phyloP scores from a whole-genome alignment of 768 basidiomycete genomes.

The Hemileccinum rubropunctum region DNA sequence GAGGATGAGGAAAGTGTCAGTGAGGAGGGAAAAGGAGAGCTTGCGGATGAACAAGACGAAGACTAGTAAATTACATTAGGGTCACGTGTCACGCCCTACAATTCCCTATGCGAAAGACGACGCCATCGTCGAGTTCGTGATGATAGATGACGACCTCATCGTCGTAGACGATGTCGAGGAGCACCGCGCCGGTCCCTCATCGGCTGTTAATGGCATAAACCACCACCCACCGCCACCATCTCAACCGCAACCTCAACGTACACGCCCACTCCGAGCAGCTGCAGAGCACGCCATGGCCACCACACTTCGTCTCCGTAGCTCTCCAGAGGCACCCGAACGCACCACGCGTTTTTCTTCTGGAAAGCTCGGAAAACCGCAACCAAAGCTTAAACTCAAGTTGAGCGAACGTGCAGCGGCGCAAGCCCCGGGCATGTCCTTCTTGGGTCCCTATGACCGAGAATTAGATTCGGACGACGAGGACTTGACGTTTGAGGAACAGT shows the following conservation, averaged over 20 bases:
- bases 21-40: constrained; percentile 15
- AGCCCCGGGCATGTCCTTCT: constrained; percentile 82
- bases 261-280: constrained; percentile 33
- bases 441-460: constrained; percentile 91
- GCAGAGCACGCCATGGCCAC: constrained; percentile 37
- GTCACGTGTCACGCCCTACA: constrained; percentile 16
- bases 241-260: constrained; percentile 22
- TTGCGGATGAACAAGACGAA: constrained; percentile 6
- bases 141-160: constrained; percentile 61
- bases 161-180: constrained; percentile 58
- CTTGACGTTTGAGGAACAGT: constrained; percentile 94
- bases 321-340: constrained; percentile 40
- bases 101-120: constrained; percentile 1
- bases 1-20: constrained; percentile 6
- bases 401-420: constrained; percentile 80
- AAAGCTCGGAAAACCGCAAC: constrained; percentile 48
- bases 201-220: constrained; percentile 26
- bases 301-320: constrained; percentile 30
- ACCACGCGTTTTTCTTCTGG: constrained; percentile 55
- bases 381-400: constrained; percentile 86
- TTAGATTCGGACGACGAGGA: constrained; percentile 96
- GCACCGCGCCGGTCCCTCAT: constrained; percentile 37
- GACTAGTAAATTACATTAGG: neutral
- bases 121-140: constrained; percentile 3
- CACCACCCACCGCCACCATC: constrained; percentile 11